These are phyloP conservation scores for Cardamine chenopodiifolia DNA, from an alignment of 345 rosid genomes.

Conservation along the genomic window DNA sequence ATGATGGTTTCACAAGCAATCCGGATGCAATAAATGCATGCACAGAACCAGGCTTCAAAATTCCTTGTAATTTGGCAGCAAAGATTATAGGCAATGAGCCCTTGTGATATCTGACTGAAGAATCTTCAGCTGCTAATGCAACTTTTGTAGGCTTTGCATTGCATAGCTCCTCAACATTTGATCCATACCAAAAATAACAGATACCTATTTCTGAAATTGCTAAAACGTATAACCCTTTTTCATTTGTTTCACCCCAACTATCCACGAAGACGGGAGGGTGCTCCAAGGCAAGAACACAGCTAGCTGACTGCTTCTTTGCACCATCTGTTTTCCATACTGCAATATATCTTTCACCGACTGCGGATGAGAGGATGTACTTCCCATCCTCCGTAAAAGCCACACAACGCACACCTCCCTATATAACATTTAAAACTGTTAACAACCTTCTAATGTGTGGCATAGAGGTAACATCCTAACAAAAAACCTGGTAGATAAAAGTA, in stretches of 20 bases:
- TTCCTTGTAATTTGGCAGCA: constrained; percentile 82
- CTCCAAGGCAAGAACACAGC: constrained; percentile 92
- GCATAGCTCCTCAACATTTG: constrained; percentile 62
- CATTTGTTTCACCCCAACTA: constrained; percentile 55
- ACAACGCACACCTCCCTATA: constrained; percentile 77
- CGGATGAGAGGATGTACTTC: constrained; percentile 75
- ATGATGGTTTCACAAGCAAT: constrained; percentile 74
- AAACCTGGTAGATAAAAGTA: neutral
- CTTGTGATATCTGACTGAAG: constrained; percentile 46
- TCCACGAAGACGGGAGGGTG: constrained; percentile 89
- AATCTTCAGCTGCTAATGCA: constrained; percentile 56
- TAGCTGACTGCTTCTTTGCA: constrained; percentile 75
- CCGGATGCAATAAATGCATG: constrained; percentile 76
- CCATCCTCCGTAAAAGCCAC: constrained; percentile 83
- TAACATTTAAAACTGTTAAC: constrained; percentile 18
- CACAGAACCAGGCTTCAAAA: constrained; percentile 56
- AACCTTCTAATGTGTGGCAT: neutral
- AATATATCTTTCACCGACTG: constrained; percentile 76
- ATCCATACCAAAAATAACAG: constrained; percentile 85
- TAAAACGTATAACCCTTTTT: constrained; percentile 57
- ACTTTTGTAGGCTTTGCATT: constrained; percentile 70
- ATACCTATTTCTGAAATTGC: constrained; percentile 87
- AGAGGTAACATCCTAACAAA: neutral
- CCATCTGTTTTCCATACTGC: constrained; percentile 80
- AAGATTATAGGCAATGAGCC: constrained; percentile 59